phyloP scores from a whole-genome alignment of 2,329 filamentous ascomycete genomes.

The Gaeumannomyces sp. region DNA sequence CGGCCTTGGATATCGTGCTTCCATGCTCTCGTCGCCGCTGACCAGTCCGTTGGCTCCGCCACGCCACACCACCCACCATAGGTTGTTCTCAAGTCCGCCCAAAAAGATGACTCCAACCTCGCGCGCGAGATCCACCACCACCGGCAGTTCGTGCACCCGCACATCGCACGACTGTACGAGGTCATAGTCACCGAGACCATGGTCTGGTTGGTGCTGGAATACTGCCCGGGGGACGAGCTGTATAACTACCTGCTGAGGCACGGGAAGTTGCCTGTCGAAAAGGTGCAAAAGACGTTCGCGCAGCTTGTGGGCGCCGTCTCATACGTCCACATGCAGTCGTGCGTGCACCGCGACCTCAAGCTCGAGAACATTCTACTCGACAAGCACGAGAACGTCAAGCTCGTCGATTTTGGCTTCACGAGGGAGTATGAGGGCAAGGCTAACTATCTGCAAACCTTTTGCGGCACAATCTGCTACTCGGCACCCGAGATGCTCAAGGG shows the following conservation, averaged over 20 bases:
- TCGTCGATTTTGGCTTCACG: constrained; percentile 97
- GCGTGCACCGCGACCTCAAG: constrained; percentile 94
- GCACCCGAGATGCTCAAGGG: constrained; percentile 98
- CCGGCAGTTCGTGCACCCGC: constrained; percentile 93
- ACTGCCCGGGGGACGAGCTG: constrained; percentile 92
- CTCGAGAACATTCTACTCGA: constrained; percentile 94
- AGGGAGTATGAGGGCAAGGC: constrained; percentile 93
- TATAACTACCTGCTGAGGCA: constrained; percentile 92
- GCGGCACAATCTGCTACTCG: constrained; percentile 95
- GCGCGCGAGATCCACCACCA: constrained; percentile 98
- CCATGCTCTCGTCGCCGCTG: too few relatives aligned
- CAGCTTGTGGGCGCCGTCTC: constrained; percentile 91
- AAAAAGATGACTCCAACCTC: constrained; percentile 91
- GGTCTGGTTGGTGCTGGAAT: constrained; percentile 96
- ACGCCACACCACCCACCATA: constrained; percentile 28
- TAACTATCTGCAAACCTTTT: constrained; percentile 95
- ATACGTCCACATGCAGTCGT: constrained; percentile 92
- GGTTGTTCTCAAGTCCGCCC: constrained; percentile 97
- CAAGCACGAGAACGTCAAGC: constrained; percentile 93
- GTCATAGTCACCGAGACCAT: constrained; percentile 93
- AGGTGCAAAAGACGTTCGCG: constrained; percentile 92
- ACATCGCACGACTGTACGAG: constrained; percentile 94
- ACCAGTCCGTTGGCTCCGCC: neutral
- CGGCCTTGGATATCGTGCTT: too few relatives aligned
- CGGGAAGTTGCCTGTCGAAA: constrained; percentile 74